Base-by-base conservation (phyloP, 2,329 filamentous ascomycete species). In the Salinomyces thailandicus region DNA sequence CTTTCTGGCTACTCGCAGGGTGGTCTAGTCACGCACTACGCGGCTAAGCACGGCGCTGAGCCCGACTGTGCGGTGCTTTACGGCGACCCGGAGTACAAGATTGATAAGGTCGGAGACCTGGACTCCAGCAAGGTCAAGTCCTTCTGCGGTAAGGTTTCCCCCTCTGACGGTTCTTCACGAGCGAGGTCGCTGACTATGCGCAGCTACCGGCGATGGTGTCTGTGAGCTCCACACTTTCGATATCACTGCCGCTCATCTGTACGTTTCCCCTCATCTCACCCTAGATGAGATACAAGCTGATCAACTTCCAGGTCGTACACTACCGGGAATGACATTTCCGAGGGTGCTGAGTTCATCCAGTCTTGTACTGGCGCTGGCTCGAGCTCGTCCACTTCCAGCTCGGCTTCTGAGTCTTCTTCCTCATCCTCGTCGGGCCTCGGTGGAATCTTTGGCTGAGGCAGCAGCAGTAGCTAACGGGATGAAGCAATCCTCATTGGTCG, bases 1-100 rank as follows among this genome's bases (percentile, higher is more conserved):
- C 41, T 53, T 17, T 44, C 41, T 9, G 52, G 52, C 15, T 54
- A 53, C 45, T 44, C 38, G 7, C 52, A 54, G 39, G 52, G 52
- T 8, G 50, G 43, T 18, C 41, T 41, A 35, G 45, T 50, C n/a
- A 20, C 24, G n/a, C 47, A 51, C 39, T 41, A 45, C 30, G 51
- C 51, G 18, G 36, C 48, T n/a, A 28, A 22, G 11, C 35, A 26
- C 12, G 17, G 24, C 6, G 44, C 43, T 13, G 38, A 43, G 7
- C 28, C 45, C 30, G 14, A 31, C 11, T 43, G 43, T 18, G 52
- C 50, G 15, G 48, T 55, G 9, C 44, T 55, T 12, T 58, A 53
- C 41, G 53, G 54, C 18, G 52, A 57, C 36, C 53, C 54, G 15
- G 33, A 51, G 36, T 38, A 53, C 14, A 37, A 38, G 15, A 39